Base-by-base conservation (phyloP, 164 flowering plant species). In the Malania oleifera region DNA sequence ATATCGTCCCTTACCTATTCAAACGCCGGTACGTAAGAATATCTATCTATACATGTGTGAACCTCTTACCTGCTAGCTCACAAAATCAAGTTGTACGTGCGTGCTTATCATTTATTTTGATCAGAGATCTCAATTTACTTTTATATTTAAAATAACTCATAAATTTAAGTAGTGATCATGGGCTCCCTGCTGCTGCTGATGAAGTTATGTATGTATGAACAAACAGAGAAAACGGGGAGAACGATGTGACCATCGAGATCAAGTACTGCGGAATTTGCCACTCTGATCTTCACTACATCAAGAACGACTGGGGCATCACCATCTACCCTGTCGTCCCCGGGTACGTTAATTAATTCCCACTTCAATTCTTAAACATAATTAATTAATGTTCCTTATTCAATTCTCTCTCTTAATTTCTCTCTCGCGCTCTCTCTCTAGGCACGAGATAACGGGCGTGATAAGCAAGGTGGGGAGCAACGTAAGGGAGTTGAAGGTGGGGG, bases 291-390 rank as follows among this genome's bases (percentile, higher is more conserved):
- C 95, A 87, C 64, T 47, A 68, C 27, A 73, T 60, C 8, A 76
- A 24, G 55, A 82, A 88, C 40, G 91, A 85, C 25, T 83, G 89
- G 89, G 96, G 96, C 18, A 79, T 71, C 66, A 77, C 96, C 61
- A 79, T 72, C 70, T 88, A 83, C 57, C 96, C 96, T 35, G 67
- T 80, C 25, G 91, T 88, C 7, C 96, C 96, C 13, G 96, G 96
- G 96, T 88, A 79, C 2, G 49, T 24, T 8, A 24, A 6, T 1
- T 37, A 34, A 34, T 34, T 61, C 67, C 38, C 19, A 37, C 20
- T 61, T 20, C 35, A n/a, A n/a, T n/a, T n/a, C n/a, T n/a, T n/a
- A n/a, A n/a, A n/a, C n/a, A n/a, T n/a, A n/a, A n/a, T n/a, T n/a
- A n/a, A n/a, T n/a, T n/a, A n/a, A n/a, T n/a, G n/a, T n/a, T n/a